A percentile compares a stretch with the other conserved stretches of the same genome.
phyloP scores from a whole-genome alignment of 1,284 basidiomycete species.

The Amylostereum areolatum region DNA sequence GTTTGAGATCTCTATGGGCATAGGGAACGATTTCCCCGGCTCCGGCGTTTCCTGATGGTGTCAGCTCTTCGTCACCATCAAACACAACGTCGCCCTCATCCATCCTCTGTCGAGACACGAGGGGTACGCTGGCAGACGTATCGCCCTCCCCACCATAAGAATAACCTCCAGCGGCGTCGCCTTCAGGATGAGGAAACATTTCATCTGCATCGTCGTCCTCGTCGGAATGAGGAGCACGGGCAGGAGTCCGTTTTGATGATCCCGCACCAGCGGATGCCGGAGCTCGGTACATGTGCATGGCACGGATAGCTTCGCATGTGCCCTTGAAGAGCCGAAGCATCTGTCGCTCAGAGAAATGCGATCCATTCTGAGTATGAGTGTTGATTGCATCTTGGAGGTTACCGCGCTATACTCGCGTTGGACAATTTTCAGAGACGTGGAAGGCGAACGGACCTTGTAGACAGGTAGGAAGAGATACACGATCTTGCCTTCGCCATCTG shows the following conservation, averaged over 20 bases:
- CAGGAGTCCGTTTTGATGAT: conserved; percentile 15
- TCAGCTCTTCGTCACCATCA: conserved; percentile 69
- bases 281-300: conserved; percentile 85
- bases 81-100: conserved; percentile 62
- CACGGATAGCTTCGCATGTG: conserved; percentile 87
- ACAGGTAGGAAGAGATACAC: conserved; percentile 91
- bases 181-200: conserved; percentile 67
- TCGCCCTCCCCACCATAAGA: conserved; percentile 46
- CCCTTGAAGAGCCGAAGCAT: conserved; percentile 90
- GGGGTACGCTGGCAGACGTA: conserved; percentile 37
- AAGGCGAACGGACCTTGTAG: conserved; percentile 55
- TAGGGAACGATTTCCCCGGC: conserved; percentile 70
- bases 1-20: conserved; percentile 96
- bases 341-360: conserved; percentile 81
- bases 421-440: background rate
- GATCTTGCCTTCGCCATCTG: conserved; percentile 89
- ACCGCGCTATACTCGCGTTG: conserved; percentile 48
- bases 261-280: conserved; percentile 17
- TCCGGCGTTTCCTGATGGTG: conserved; percentile 11
- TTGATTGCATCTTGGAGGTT: conserved; percentile 97
- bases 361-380: conserved; percentile 77
- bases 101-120: conserved; percentile 46
- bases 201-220: conserved; percentile 57
- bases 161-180: conserved; percentile 64
- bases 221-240: conserved; percentile 32